These are phyloP conservation scores for Fusarium sarcochroum DNA, from an alignment of 2,329 filamentous ascomycete genomes.

Conservation along the genomic window DNA sequence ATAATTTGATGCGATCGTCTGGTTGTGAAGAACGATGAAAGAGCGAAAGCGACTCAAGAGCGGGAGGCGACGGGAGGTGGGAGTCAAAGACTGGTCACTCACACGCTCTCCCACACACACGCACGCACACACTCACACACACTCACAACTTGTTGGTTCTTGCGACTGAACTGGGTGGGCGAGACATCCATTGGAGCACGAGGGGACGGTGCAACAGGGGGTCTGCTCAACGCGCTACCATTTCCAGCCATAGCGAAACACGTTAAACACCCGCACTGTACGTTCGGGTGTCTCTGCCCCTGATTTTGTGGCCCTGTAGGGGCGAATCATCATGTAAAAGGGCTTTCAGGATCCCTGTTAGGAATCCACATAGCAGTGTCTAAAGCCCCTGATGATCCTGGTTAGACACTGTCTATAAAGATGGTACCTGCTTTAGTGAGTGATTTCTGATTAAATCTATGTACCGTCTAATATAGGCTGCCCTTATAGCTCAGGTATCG, in stretches of 20 bases:
- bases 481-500: conserved; percentile 33
- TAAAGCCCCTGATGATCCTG: conserved; percentile 32
- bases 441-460: neutral
- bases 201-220: conserved; percentile 43
- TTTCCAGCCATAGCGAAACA: conserved; percentile 47
- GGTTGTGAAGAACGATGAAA: conserved; percentile 46
- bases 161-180: conserved; percentile 16
- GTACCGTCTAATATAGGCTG: conserved; percentile 20
- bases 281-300: conserved; percentile 22
- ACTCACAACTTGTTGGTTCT: conserved; percentile 20
- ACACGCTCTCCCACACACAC: neutral
- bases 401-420: conserved; percentile 27
- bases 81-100: conserved; percentile 40
- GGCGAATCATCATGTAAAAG: conserved; percentile 18
- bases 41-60: conserved; percentile 37
- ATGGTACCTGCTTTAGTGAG: conserved; percentile 14
- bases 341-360: conserved; percentile 22
- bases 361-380: conserved; percentile 32
- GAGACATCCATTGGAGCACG: conserved; percentile 43
- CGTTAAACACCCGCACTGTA: conserved; percentile 39
- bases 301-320: conserved; percentile 28
- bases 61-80: conserved; percentile 38
- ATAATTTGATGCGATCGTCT: conserved; percentile 45
- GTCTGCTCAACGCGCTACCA: conserved; percentile 36
- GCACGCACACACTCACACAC: conserved; percentile 12